Evolutionary conservation across 208 protist species (phyloP).

Genomic region (Angomonas deanei): DNA sequence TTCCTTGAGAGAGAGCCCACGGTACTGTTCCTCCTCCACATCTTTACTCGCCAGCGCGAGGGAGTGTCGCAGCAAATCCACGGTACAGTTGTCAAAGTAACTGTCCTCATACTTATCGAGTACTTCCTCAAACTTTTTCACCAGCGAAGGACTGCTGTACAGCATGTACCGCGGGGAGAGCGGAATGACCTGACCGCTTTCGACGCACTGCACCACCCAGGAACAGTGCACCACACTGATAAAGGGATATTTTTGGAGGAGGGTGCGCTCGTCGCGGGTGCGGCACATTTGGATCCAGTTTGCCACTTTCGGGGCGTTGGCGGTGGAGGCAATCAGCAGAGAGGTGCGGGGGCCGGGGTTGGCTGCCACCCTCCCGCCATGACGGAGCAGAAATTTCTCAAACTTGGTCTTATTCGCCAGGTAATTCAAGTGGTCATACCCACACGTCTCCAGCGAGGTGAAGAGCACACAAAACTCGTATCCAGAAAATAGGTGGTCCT

Average conservation of each 20-base stretch:
- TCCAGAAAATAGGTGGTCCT: constrained; percentile 17
- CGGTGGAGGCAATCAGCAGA: constrained; percentile 19
- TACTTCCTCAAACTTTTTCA: constrained; percentile 16
- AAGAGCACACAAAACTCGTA: constrained; percentile 49
- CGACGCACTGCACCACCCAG: constrained; percentile 27
- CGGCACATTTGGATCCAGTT: constrained; percentile 29
- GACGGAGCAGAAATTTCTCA: constrained; percentile 28
- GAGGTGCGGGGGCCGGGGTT: constrained; percentile 29
- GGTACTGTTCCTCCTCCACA: not conserved
- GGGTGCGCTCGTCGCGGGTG: not conserved
- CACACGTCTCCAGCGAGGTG: constrained; percentile 7
- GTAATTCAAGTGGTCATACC: not conserved
- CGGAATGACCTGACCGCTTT: constrained; percentile 13
- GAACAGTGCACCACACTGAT: constrained; percentile 23
- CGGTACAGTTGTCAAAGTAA: constrained; percentile 24
- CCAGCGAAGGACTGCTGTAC: constrained; percentile 20
- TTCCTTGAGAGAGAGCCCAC: not conserved
- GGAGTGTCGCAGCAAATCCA: constrained; percentile 14
- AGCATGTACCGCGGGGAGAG: constrained; percentile 34
- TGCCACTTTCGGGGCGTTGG: constrained; percentile 13
- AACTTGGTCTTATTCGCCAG: constrained; percentile 14
- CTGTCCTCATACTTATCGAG: constrained; percentile 31
- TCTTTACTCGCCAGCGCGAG: constrained; percentile 3
- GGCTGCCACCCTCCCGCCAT: constrained; percentile 37
- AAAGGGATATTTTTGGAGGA: constrained; percentile 5